Base-by-base conservation (phyloP, 768 basidiomycete genomes). In the Pleurotus cornucopiae region DNA sequence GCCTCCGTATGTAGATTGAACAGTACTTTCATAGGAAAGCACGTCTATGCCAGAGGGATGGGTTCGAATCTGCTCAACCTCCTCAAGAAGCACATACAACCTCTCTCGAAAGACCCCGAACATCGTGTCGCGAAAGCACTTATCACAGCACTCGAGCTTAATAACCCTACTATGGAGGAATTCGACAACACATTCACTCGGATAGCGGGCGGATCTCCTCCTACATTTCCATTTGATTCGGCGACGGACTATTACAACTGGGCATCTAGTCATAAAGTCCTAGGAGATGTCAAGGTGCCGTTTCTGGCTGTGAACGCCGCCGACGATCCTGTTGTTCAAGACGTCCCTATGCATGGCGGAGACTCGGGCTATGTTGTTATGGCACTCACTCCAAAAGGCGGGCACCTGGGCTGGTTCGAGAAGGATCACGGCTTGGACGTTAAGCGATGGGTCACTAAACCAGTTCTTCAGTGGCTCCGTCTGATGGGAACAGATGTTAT, bases 371-470 rank as follows among this genome's bases (percentile, higher is more conserved):
- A 78, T 64, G 78, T 85, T 12, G 73, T 81, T 2, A 82, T 86
- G 72, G 83, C 73, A 18, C 64, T 86, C 46, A 91, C 91, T 0
- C 68, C 73, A 26, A 69, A 74, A 18, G 91, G 89, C 1, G 89
- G 90, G 0, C 90, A 92, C 71, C 75, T 93, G 12, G 92, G 92
- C 38, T 95, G 90, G 90, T 91, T 91, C 62, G 80, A 88, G 69
- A 68, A 75, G 25, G 75, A 74, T 38, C 65, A 67, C 21, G 64
- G 61, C 1, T 67, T 69, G 12, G 67, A 67, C 44, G 67, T 76
- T 9, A 74, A 76, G 58, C 73, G 89, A 52, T 91, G 89, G 89
- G 75, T 87, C 49, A 82, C 75, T n/a, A 71, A 76, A 58, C 89
- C 89, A 6, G 84, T 88, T 5, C 66, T 90, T 6, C 85, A 92